Evolutionary conservation across 768 basidiomycete species (phyloP), one percentile per base, ranked within the genome.

Genomic region (Termitomyces sp.): DNA sequence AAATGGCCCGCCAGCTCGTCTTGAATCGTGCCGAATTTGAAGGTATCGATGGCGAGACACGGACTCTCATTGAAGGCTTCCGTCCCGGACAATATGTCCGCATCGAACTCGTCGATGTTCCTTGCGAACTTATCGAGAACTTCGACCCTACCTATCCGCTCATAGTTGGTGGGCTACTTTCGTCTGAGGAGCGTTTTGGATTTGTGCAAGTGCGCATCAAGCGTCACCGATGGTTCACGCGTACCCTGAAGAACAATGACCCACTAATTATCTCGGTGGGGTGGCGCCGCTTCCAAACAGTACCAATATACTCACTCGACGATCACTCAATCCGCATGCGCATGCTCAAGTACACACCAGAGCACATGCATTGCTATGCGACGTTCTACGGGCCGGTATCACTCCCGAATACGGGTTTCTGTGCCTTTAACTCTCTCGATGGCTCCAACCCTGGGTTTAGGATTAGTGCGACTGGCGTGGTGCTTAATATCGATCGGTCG

Each of bases 291-390:
- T 99, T 98, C 78, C 97, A 99, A 71, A 89, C 84, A 0, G 77
- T 96, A 6, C 97, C 97, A 2, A 88, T 98, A 62, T 99, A 98
- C 73, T 94, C 94, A 20, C 77, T 99, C 22, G 97, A 99, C 69
- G 97, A 99, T 72, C 95, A 97, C 68, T 93, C 90, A 10, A 96
- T 98, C 64, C 90, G 97, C 18, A 97, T 98, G 87, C 92, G 97
- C 36, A 91, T 98, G 88, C 89, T 99, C 75, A 99, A 99, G 75
- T 99, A 99, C 70, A 98, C 97, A 0, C 97, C 97, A 0, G 97
- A 99, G 73, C 97, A 99, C 68, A 98, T 96, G 97, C 97, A 99
- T 69, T 99, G 97, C 67, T 96, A 88, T 67, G 96, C 95, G 2
- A 97, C 95, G 2, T 97, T 98, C 72, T 99, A 95, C 67, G 96